Evolutionary conservation across 2,329 filamentous ascomycete species (phyloP), one percentile per base, ranked within the genome.

Genomic region (Fusarium graminum): DNA sequence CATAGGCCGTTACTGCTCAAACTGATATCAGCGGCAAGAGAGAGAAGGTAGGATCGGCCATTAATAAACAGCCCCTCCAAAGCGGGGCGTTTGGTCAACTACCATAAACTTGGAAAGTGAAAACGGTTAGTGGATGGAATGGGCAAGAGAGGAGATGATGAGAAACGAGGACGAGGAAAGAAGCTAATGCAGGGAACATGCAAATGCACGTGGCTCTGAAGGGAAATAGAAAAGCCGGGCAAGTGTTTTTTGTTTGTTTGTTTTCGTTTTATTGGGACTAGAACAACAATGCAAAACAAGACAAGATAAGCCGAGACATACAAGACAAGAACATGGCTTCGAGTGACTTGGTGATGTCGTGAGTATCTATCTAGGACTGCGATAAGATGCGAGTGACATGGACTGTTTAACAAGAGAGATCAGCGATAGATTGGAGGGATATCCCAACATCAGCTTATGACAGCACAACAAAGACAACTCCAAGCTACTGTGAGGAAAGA

Each of bases 161-260:
- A n/a, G 25, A 46, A 6, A 22, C 22, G 22, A 22, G 22, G 22
- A 22, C 22, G 32, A 30, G 22, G 29, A 30, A 29, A 16, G 46
- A 30, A 58, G 43, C 58, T 58, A 63, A 56, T 63, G 59, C 50
- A 63, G 34, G 58, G 17, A 47, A 57, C 22, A 57, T 57, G 44
- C 39, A 62, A 47, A 63, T 63, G 59, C 60, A 63, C 52, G 59
- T 59, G 45, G 52, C 52, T 59, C 52, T 45, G 45, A 52, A 59
- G 22, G 59, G 52, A 63, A 63, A 57, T 63, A 19, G 49, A 50
- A 57, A 62, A 43, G 40, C 32, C 42, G 26, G 30, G 49, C 57
- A 28, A 43, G 49, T 28, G 49, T 55, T 63, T 47, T 62, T 14
- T n/a, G 6, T 16, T n/a, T n/a, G n/a, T n/a, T n/a, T n/a, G n/a